Conservation (phyloP, 1,284 basidiomycete genomes). For the Fomitopsis schrenkii region DNA sequence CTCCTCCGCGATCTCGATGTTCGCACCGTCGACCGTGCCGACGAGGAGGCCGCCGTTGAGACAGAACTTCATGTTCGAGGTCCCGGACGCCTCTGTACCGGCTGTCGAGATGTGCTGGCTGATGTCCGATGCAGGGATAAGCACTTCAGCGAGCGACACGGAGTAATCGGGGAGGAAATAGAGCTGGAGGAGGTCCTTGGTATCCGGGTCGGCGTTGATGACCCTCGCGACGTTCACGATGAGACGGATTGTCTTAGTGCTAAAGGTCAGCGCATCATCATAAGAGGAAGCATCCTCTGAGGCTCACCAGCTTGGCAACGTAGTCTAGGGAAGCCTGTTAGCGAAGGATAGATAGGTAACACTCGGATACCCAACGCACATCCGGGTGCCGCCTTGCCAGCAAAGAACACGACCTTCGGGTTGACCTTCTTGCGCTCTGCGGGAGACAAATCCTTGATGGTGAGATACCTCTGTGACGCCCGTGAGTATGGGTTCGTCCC, state of each 20-base stretch:
- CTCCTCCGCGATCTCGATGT: slow-evolving; percentile 94
- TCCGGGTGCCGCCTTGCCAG: slow-evolving; percentile 82
- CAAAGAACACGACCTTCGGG: slow-evolving; percentile 85
- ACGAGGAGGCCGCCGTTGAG: slow-evolving; percentile 84
- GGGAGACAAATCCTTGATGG: slow-evolving; percentile 73
- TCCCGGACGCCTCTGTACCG: slow-evolving; percentile 86
- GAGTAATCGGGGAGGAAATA: slow-evolving; percentile 89
- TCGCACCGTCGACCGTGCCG: slow-evolving; percentile 86
- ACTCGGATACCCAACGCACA: slow-evolving; percentile 42
- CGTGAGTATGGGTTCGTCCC: not conserved
- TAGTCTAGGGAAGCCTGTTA: slow-evolving; percentile 44
- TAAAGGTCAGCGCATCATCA: not conserved
- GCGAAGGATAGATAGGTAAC: not conserved
- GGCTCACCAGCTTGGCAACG: slow-evolving; percentile 68
- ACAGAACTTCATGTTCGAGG: slow-evolving; percentile 93
- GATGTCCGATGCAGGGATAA: slow-evolving; percentile 90
- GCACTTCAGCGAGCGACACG: slow-evolving; percentile 84
- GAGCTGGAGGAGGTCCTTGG: slow-evolving; percentile 76
- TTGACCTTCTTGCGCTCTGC: slow-evolving; percentile 77
- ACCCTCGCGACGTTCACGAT: slow-evolving; percentile 86
- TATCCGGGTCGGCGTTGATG: slow-evolving; percentile 85
- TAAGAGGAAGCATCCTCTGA: not conserved
- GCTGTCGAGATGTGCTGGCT: slow-evolving; percentile 93
- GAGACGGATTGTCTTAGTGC: slow-evolving; percentile 74
- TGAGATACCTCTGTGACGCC: slow-evolving; percentile 70